Evolutionary conservation across 441 rosid species (phyloP).

Genomic region (Raphanus hybrid): DNA sequence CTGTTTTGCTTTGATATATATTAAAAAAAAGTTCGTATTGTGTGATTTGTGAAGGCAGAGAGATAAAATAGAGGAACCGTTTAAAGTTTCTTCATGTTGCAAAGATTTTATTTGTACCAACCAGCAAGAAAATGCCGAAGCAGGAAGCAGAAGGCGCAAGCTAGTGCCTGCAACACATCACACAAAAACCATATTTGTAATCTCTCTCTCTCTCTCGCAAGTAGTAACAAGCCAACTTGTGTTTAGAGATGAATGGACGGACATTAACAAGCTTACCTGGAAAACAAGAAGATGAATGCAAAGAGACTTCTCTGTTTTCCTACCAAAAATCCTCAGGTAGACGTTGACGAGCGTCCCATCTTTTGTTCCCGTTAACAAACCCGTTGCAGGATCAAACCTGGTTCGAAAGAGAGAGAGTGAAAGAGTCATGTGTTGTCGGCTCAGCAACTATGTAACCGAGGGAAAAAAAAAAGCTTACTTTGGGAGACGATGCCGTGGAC

Average conservation of each 20-base stretch:
- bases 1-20: too few species aligned
- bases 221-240: not conserved
- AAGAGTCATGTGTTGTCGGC: slow-evolving; percentile 11
- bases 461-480: slow-evolving; percentile 49
- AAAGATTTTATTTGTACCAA: not conserved
- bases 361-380: slow-evolving; percentile 80
- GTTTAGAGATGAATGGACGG: not conserved
- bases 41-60: not conserved
- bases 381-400: slow-evolving; percentile 89
- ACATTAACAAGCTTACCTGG: slow-evolving; percentile 59
- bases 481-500: slow-evolving; percentile 97
- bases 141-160: not conserved
- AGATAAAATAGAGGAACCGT: not conserved
- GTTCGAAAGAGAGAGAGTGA: not conserved
- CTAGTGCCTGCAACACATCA: not conserved
- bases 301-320: slow-evolving; percentile 75
- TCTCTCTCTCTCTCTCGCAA: not conserved
- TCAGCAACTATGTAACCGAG: slow-evolving; percentile 2
- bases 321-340: slow-evolving; percentile 76
- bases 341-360: slow-evolving; percentile 92
- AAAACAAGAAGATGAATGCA: slow-evolving; percentile 79
- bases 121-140: not conserved
- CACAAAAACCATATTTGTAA: too few species aligned
- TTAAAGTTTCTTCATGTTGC: not conserved
- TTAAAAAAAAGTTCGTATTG: not conserved